Conservation (phyloP, 352 stramenopile species). For the Globisporangium orthogonon region DNA sequence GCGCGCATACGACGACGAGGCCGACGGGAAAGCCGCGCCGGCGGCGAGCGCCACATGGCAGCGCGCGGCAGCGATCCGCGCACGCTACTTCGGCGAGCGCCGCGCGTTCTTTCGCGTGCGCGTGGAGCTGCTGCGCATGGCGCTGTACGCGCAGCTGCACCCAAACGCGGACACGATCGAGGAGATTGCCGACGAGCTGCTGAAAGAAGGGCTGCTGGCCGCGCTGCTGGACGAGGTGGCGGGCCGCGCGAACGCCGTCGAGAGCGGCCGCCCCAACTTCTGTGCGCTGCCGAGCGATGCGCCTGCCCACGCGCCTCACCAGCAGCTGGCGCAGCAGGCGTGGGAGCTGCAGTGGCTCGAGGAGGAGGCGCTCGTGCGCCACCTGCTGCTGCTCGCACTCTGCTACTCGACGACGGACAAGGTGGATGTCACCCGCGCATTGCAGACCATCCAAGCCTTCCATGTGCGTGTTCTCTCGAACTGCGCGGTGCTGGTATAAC, state of each 20-base stretch:
- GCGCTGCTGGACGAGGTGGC: constrained; percentile 51
- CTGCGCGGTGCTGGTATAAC: neutral
- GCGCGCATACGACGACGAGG: constrained; percentile 10
- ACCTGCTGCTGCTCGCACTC: constrained; percentile 47
- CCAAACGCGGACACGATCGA: constrained; percentile 23
- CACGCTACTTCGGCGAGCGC: constrained; percentile 31
- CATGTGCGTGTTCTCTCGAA: constrained; percentile 10
- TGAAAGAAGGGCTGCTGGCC: constrained; percentile 50
- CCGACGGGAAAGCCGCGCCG: neutral
- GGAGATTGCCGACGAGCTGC: constrained; percentile 36
- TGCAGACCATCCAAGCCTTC: constrained; percentile 32
- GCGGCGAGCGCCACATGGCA: constrained; percentile 11
- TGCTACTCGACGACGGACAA: constrained; percentile 34
- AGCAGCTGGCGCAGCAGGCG: constrained; percentile 22
- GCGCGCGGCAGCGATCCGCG: constrained; percentile 18
- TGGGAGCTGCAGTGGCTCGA: constrained; percentile 59
- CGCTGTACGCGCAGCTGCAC: constrained; percentile 23
- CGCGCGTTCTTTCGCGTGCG: constrained; percentile 45
- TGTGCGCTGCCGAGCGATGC: constrained; percentile 16
- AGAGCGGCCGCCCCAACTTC: constrained; percentile 27
- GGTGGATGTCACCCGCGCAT: constrained; percentile 19
- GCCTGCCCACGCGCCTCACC: constrained; percentile 8
- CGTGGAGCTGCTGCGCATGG: constrained; percentile 45
- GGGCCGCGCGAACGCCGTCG: constrained; percentile 20
- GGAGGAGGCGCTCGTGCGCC: constrained; percentile 50